Evolutionary conservation across 495 filamentous ascomycete species (phyloP), one percentile per base, ranked within the genome.

Genomic region (Penicillium salamii): DNA sequence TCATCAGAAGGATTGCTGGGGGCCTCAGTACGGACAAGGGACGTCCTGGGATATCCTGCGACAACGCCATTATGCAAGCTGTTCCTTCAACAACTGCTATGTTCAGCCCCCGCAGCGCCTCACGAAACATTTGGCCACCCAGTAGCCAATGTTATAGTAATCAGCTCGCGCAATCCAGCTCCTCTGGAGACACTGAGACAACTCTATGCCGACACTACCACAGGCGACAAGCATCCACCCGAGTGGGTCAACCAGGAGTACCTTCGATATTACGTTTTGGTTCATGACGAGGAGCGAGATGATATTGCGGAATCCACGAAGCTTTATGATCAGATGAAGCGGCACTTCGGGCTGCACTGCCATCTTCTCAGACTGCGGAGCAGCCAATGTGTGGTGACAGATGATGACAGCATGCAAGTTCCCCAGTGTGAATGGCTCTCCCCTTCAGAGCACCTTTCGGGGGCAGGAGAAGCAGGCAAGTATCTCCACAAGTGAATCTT

Each of bases 271-370:
- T 97, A 98, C 68, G 87, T 98, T 13, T 76, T 98, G 18, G 83
- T 98, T n/a, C 95, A 98, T 57, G 93, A 98, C 56, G 93, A 98
- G 63, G 95, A 97, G 53, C 80, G 78, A 34, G 91, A 95, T 59
- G 91, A 97, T 59, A 93, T 97, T 42, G 78, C 82, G 11, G 91
- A 90, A 65, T 95, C 85, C 26, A 95, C 88, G 62, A 80, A 79
- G 35, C 75, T 97, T 18, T 98, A 93, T 61, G 92, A 97, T 53
- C 88, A 95, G 63, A 98, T 98, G 93, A 97, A 97, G 68, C 81
- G 91, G 20, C 90, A 96, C 65, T 92, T 97, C 56, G 93, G 93
- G 3, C 72, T 98, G 17, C 91, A 97, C 65, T 98, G 93, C 64
- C 93, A 97, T 66, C 77, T 98, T 2, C 77, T 98, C 4, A 74